Base-by-base conservation (phyloP, 1,284 basidiomycete species). In the Paramarasmius palmivorus region DNA sequence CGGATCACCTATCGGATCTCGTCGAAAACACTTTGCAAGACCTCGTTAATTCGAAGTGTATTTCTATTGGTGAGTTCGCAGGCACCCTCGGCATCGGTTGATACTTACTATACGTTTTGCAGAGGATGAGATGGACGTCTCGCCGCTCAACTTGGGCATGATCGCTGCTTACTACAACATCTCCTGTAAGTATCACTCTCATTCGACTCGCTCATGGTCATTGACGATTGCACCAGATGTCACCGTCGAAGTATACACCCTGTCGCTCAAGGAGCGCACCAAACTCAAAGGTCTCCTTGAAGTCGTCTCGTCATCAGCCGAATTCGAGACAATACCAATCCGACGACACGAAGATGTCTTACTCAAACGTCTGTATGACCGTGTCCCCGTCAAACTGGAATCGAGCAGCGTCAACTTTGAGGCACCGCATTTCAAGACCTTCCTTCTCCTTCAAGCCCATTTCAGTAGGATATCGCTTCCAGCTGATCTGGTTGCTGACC, bases 361-460 rank as follows among this genome's bases (percentile, higher is more conserved):
- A 1, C 81, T 95, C 15, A 84, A 85, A 44, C 85, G 93, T 12
- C 92, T 97, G 59, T 99, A 99, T 71, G 95, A 98, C 67, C 92
- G 95, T n/a, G 88, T 98, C 0, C 96, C 96, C 1, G 92, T 98
- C 74, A 99, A 99, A 76, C 79, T 98, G 38, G 88, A 94, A 53
- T 71, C 70, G 1, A 82, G 81, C 8, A 47, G 49, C 9, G 55
- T 54, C 55, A 91, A 98, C 73, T 97, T 94, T 71, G 90, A 93
- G 64, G 91, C 90, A 23, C 96, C 96, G 0, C 90, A 96, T 68
- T 98, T 99, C 87, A 99, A 99, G 78, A 96, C 94, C 0, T 98
- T 96, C 85, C 77, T 99, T 20, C 82, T 99, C 4, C 79, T 99
- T 0, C 95, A 99, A 69, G 95, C 97, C 1, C 96, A 99, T 74